Conservation (phyloP, 352 stramenopile genomes). For the Globisporangium okanoganense region DNA sequence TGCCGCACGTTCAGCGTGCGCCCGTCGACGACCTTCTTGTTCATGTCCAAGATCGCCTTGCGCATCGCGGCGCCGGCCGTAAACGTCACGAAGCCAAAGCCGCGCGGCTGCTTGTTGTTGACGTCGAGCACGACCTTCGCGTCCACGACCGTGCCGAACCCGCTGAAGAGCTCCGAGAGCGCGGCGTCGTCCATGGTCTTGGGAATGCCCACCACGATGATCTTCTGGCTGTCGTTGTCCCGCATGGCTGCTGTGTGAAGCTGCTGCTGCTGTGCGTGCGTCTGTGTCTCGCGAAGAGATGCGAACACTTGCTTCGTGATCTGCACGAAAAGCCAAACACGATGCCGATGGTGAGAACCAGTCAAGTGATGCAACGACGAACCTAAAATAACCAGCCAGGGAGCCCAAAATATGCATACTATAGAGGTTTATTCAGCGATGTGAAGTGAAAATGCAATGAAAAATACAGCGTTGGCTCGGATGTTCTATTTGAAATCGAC, state of each 20-base stretch:
- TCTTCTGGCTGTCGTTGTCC: conserved; percentile 81
- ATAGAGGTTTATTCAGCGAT: neutral
- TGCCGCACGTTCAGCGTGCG: conserved; percentile 74
- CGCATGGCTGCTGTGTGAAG: conserved; percentile 28
- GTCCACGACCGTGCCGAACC: conserved; percentile 66
- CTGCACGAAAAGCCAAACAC: neutral
- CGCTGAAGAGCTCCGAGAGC: conserved; percentile 66
- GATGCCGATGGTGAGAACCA: neutral
- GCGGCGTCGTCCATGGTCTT: conserved; percentile 69
- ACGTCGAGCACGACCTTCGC: conserved; percentile 72
- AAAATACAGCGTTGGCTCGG: too few relatives aligned
- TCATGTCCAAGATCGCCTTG: conserved; percentile 68
- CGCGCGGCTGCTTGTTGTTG: conserved; percentile 52
- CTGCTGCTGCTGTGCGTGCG: conserved; percentile 1
- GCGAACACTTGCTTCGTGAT: neutral
- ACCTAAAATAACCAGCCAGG: neutral
- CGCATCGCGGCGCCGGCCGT: conserved; percentile 63
- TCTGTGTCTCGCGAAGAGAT: conserved; percentile 5
- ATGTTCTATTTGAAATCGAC: too few relatives aligned
- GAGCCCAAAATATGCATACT: neutral
- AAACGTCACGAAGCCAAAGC: conserved; percentile 86
- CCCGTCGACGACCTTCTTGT: conserved; percentile 68
- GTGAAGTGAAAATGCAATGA: too few relatives aligned
- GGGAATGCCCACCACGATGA: conserved; percentile 79
- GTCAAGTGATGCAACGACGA: neutral